Percentiles rank a stretch among this genome's conserved stretches.
These are phyloP conservation scores for Saccharomyces hybrid DNA, from an alignment of 1,139 yeast species.

Conservation along the genomic window DNA sequence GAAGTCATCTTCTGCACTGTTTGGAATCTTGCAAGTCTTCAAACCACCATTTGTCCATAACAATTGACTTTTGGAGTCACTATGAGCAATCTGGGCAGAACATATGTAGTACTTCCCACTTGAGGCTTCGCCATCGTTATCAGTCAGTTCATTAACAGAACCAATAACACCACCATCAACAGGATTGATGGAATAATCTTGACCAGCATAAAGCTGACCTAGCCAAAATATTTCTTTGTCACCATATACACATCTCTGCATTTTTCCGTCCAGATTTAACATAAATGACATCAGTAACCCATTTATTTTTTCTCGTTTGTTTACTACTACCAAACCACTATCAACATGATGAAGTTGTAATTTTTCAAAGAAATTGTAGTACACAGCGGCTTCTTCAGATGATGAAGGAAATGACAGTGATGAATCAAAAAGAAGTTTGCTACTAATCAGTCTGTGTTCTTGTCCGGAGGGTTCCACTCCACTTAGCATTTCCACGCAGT, in stretches of 20 bases:
- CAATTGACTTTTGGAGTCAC: slow-evolving; percentile 39
- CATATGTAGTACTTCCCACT: too few species aligned
- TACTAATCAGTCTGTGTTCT: slow-evolving; percentile 35
- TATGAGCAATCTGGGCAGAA: slow-evolving; percentile 64
- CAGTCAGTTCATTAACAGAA: slow-evolving; percentile 4
- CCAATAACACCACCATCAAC: slow-evolving; percentile 13
- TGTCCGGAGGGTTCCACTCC: slow-evolving; percentile 37
- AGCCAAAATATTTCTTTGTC: slow-evolving; percentile 63
- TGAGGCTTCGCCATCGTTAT: background rate
- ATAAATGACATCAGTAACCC: slow-evolving; percentile 39
- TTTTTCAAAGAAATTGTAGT: slow-evolving; percentile 28
- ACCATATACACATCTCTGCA: slow-evolving; percentile 41
- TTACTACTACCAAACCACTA: slow-evolving; percentile 42
- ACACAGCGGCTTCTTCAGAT: slow-evolving; percentile 13
- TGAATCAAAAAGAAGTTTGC: slow-evolving; percentile 30
- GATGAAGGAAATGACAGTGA: slow-evolving; percentile 2
- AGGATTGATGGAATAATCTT: slow-evolving; percentile 35
- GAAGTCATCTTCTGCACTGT: slow-evolving; percentile 32
- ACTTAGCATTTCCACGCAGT: slow-evolving; percentile 32
- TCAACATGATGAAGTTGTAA: slow-evolving; percentile 42
- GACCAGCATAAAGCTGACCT: slow-evolving; percentile 45
- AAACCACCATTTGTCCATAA: slow-evolving; percentile 69
- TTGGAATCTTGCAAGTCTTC: slow-evolving; percentile 47
- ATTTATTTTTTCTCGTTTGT: slow-evolving; percentile 37
- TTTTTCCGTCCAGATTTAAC: slow-evolving; percentile 36